A percentile compares a stretch with the other conserved stretches of the same genome.
Evolutionary conservation across 176 grass and related monocot species (phyloP).

Genomic region (Phragmites australis): DNA sequence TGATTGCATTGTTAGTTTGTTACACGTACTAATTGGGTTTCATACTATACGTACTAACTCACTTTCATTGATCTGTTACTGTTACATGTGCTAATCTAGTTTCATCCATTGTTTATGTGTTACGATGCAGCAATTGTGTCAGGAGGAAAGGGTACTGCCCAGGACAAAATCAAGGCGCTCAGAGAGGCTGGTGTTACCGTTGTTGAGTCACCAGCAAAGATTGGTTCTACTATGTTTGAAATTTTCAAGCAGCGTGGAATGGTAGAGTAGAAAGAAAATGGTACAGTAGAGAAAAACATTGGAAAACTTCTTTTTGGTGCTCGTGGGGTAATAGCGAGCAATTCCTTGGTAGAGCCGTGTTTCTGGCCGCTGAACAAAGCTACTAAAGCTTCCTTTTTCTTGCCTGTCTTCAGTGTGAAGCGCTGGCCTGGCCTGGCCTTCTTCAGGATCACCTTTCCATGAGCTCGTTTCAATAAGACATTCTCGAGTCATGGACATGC

Average conservation of each 20-base stretch:
- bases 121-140: constrained; percentile 82
- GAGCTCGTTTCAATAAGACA: constrained; percentile 53
- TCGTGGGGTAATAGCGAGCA: constrained; percentile 45
- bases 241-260: constrained; percentile 92
- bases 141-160: constrained; percentile 91
- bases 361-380: constrained; percentile 20
- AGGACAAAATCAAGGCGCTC: constrained; percentile 92
- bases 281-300: constrained; percentile 51
- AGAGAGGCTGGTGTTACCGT: constrained; percentile 90
- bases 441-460: background rate
- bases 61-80: background rate
- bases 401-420: constrained; percentile 15
- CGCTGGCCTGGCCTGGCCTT: constrained; percentile 27
- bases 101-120: background rate
- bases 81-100: constrained; percentile 23
- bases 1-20: background rate
- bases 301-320: constrained; percentile 40
- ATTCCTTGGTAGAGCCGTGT: constrained; percentile 39
- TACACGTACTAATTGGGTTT: background rate
- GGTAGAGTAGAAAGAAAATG: constrained; percentile 58
- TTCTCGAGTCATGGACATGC: constrained; percentile 24
- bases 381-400: background rate
- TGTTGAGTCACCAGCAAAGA: constrained; percentile 94
- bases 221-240: constrained; percentile 75
- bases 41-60: background rate